Percentiles rank a stretch among this genome's conserved stretches.
Evolutionary conservation across 1,284 basidiomycete species (phyloP).

Genomic region (Stygiomarasmius scandens): DNA sequence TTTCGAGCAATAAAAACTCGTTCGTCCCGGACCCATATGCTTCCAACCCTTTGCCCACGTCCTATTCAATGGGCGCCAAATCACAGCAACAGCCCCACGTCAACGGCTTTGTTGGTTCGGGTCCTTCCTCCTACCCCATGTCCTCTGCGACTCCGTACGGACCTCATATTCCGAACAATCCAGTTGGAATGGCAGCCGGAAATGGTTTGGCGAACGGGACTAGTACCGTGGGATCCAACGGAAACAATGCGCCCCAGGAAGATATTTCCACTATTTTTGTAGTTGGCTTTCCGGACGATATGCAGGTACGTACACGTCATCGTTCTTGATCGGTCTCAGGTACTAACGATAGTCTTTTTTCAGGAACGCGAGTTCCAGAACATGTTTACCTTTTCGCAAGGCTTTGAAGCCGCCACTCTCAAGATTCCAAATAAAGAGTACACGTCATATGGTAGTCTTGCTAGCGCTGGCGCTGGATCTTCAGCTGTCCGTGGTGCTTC

Average conservation of each 20-base stretch:
- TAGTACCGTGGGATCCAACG: slow-evolving; percentile 24
- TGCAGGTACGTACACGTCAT: slow-evolving; percentile 71
- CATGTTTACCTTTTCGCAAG: slow-evolving; percentile 96
- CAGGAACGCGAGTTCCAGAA: slow-evolving; percentile 99
- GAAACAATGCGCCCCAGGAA: slow-evolving; percentile 53
- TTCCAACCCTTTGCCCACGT: slow-evolving; percentile 1
- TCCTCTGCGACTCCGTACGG: slow-evolving; percentile 76
- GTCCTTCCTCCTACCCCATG: slow-evolving; percentile 48
- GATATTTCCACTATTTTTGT: slow-evolving; percentile 99
- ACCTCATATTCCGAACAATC: slow-evolving; percentile 57
- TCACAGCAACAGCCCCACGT: slow-evolving; percentile 38
- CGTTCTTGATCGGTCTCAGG: slow-evolving; percentile 13
- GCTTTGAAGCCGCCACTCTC: slow-evolving; percentile 96
- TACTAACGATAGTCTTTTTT: slow-evolving; percentile 18
- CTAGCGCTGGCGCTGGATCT: slow-evolving; percentile 28
- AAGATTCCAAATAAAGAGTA: slow-evolving; percentile 94
- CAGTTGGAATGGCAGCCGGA: slow-evolving; percentile 14
- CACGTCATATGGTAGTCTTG: slow-evolving; percentile 62
- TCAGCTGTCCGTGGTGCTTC: slow-evolving; percentile 31
- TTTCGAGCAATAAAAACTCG: slow-evolving; percentile 4
- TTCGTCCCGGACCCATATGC: not conserved
- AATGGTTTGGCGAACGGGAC: slow-evolving; percentile 20
- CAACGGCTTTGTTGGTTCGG: slow-evolving; percentile 30
- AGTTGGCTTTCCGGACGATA: slow-evolving; percentile 98
- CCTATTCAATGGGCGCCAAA: not conserved